Evolutionary conservation across 169 alveolate genomes (phyloP).

Genomic region (Plasmodium fragile): DNA sequence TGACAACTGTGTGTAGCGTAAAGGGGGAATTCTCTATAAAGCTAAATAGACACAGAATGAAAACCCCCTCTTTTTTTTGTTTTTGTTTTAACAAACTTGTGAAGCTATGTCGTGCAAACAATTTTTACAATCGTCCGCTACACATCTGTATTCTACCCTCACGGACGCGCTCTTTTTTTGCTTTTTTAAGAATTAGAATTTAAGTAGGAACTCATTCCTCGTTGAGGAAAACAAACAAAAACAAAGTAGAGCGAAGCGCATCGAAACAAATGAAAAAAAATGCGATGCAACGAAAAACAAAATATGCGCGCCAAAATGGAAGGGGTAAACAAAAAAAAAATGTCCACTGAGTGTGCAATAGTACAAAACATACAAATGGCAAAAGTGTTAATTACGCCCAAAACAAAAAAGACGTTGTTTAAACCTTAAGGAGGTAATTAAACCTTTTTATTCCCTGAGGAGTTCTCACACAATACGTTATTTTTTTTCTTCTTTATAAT

Average conservation of each 20-base stretch:
- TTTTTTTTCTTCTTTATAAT: background rate
- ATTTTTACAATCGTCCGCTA: conserved; percentile 18
- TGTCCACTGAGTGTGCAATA: background rate
- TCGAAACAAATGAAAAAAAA: background rate
- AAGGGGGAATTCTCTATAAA: conserved; percentile 19
- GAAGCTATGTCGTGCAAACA: conserved; percentile 19
- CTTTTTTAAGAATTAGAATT: conserved; percentile 45
- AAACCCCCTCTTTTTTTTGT: conserved; percentile 19
- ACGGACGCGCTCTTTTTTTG: conserved; percentile 35
- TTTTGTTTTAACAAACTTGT: conserved; percentile 30
- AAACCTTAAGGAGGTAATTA: background rate
- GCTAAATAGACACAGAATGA: conserved; percentile 11
- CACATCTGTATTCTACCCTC: conserved; percentile 9
- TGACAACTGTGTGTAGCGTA: conserved; percentile 49
- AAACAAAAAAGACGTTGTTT: background rate
- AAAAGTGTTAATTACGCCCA: background rate
- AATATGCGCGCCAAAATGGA: background rate
- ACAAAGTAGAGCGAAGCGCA: conserved; percentile 6
- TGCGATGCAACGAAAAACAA: background rate
- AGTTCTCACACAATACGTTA: background rate
- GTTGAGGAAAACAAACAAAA: conserved; percentile 52
- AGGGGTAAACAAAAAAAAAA: background rate
- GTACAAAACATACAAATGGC: background rate
- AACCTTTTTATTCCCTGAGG: background rate
- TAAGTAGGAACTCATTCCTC: conserved; percentile 32